Conservation (phyloP, 2,329 filamentous ascomycete genomes). For the Cryphonectria carpinicola region DNA sequence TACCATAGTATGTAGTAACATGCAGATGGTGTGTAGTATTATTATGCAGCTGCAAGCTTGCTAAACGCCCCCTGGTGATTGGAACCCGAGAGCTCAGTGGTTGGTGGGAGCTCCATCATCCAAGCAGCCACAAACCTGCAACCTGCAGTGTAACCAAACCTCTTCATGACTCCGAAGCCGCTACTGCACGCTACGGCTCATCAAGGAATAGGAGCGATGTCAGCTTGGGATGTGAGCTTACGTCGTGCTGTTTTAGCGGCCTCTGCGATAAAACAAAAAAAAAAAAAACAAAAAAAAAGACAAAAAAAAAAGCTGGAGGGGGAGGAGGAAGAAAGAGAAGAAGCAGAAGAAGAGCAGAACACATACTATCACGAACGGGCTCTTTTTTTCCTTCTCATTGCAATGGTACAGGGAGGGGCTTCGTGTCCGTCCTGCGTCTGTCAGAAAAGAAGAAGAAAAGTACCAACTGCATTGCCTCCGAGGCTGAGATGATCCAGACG, state of each 20-base stretch:
- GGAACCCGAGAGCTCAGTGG: neutral
- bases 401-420: neutral
- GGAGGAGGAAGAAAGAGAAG: neutral
- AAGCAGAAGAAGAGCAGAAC: too few species aligned
- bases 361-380: neutral
- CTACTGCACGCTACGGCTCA: constrained; percentile 16
- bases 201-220: neutral
- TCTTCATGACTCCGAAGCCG: constrained; percentile 11
- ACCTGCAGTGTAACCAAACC: constrained; percentile 27
- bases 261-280: neutral
- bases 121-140: constrained; percentile 19
- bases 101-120: constrained; percentile 11
- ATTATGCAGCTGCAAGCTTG: constrained; percentile 20
- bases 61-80: constrained; percentile 7
- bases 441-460: neutral
- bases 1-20: neutral
- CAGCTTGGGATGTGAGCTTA: neutral
- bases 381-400: neutral
- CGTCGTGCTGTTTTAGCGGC: neutral
- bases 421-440: constrained; percentile 8
- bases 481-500: neutral
- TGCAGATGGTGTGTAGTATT: neutral
- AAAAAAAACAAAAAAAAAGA: neutral
- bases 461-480: neutral
- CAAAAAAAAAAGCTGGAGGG: neutral